These are phyloP conservation scores for Lasiodiplodia sp. DNA, from an alignment of 2,329 filamentous ascomycete genomes.

Conservation along the genomic window DNA sequence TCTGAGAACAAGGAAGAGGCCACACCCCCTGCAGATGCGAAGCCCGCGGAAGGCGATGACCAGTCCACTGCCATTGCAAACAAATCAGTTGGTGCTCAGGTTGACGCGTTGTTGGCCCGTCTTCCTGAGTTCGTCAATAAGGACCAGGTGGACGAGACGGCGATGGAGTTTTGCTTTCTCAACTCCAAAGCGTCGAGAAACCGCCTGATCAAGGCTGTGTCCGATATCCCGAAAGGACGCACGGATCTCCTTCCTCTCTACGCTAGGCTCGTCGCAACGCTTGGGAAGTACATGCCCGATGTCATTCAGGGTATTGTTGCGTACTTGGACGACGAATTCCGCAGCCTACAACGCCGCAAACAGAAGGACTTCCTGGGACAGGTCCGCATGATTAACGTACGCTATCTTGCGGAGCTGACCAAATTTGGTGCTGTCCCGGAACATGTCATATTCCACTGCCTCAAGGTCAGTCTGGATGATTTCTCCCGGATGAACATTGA, in stretches of 20 bases:
- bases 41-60: conserved; percentile 71
- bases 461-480: conserved; percentile 96
- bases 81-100: conserved; percentile 96
- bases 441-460: conserved; percentile 97
- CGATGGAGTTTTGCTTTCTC: conserved; percentile 96
- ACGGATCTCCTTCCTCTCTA: conserved; percentile 90
- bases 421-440: conserved; percentile 98
- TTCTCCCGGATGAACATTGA: conserved; percentile 99
- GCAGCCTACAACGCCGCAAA: conserved; percentile 94
- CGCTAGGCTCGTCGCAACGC: conserved; percentile 88
- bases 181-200: conserved; percentile 99
- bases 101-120: conserved; percentile 85
- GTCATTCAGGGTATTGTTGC: conserved; percentile 90
- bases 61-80: conserved; percentile 94
- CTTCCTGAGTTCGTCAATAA: conserved; percentile 93
- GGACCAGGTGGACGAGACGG: conserved; percentile 88
- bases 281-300: conserved; percentile 93
- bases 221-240: conserved; percentile 93
- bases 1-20: conserved; percentile 44
- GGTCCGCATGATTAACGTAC: conserved; percentile 90
- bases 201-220: conserved; percentile 87
- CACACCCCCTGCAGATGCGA: conserved; percentile 52
- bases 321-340: conserved; percentile 95
- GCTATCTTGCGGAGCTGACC: conserved; percentile 96
- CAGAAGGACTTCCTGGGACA: conserved; percentile 97